Conservation (phyloP, 2,329 filamentous ascomycete species). For the Ophiostoma triangulosporum region DNA sequence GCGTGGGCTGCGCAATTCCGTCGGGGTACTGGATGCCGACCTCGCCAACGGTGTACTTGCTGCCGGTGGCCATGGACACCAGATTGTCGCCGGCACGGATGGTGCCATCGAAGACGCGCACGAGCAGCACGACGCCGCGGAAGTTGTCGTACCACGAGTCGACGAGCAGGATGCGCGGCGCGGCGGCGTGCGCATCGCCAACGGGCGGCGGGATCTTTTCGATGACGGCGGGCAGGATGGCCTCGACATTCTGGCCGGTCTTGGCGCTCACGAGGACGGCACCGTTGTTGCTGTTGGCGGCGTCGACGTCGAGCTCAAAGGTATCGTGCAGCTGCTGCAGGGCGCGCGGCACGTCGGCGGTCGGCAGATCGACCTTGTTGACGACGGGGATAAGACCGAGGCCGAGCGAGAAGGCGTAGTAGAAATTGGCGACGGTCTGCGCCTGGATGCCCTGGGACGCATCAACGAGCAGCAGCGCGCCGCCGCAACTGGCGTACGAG, state of each 20-base stretch:
- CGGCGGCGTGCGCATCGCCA: conserved; percentile 54
- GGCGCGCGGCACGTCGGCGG: conserved; percentile 75
- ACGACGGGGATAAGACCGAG: conserved; percentile 78
- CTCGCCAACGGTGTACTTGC: conserved; percentile 87
- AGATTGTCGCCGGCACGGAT: conserved; percentile 73
- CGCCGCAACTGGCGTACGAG: conserved; percentile 91
- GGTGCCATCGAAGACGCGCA: conserved; percentile 80
- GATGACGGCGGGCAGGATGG: conserved; percentile 74
- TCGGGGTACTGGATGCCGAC: conserved; percentile 93
- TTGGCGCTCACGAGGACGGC: conserved; percentile 73
- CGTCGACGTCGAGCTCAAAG: conserved; percentile 74
- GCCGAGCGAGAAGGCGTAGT: conserved; percentile 87
- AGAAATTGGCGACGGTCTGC: conserved; percentile 97
- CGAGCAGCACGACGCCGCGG: conserved; percentile 80
- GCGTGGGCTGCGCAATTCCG: conserved; percentile 63
- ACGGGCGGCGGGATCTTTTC: conserved; percentile 69
- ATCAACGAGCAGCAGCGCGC: conserved; percentile 83
- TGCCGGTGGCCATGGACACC: conserved; percentile 74
- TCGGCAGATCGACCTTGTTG: conserved; percentile 91
- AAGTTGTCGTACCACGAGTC: conserved; percentile 99
- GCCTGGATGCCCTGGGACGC: conserved; percentile 94
- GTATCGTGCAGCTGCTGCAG: conserved; percentile 73
- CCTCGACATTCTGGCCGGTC: conserved; percentile 75
- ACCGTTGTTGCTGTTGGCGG: conserved; percentile 30
- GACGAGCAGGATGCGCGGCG: conserved; percentile 78